phyloP scores from a whole-genome alignment of 768 basidiomycete species.

The Mycena kentingensis region DNA sequence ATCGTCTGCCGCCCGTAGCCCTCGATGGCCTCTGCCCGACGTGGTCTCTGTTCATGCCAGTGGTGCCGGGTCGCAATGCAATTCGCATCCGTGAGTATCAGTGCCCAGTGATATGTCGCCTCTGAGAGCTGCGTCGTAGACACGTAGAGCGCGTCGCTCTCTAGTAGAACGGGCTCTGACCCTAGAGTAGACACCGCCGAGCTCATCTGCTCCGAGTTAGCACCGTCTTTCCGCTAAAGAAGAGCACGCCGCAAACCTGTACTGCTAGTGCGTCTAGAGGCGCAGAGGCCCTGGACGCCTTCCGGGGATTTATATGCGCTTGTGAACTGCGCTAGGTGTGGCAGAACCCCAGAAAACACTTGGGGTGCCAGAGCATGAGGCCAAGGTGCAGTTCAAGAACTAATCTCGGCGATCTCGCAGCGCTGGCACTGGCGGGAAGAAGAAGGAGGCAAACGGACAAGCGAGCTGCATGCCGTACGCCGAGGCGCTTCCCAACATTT shows the following conservation, averaged over 20 bases:
- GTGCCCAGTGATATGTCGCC: conserved; percentile 27
- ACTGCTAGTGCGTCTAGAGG: too few relatives aligned
- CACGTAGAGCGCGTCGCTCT: conserved; percentile 22
- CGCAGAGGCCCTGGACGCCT: too few relatives aligned
- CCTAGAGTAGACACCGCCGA: too few relatives aligned
- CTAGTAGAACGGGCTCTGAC: conserved; percentile 15
- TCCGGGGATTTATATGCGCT: not conserved
- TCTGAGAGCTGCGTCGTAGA: conserved; percentile 24
- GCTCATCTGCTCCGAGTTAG: too few relatives aligned
- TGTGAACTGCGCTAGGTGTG: conserved; percentile 4
- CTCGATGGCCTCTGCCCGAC: conserved; percentile 14
- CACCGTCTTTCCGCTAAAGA: too few relatives aligned
- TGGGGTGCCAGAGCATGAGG: conserved; percentile 20
- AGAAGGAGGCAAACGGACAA: conserved; percentile 14
- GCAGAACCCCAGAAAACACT: conserved; percentile 1
- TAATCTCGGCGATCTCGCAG: conserved; percentile 20
- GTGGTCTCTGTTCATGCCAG: conserved; percentile 23
- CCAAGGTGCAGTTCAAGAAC: conserved; percentile 3
- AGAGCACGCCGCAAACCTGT: too few relatives aligned
- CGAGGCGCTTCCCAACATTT: not conserved
- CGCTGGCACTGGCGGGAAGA: conserved; percentile 4
- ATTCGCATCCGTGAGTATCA: conserved; percentile 16
- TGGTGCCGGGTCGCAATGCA: conserved; percentile 24
- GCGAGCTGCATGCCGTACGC: not conserved
- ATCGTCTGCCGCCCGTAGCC: conserved; percentile 21